These are phyloP conservation scores for Auricularia heimuer DNA, from an alignment of 768 basidiomycete genomes.

Conservation along the genomic window DNA sequence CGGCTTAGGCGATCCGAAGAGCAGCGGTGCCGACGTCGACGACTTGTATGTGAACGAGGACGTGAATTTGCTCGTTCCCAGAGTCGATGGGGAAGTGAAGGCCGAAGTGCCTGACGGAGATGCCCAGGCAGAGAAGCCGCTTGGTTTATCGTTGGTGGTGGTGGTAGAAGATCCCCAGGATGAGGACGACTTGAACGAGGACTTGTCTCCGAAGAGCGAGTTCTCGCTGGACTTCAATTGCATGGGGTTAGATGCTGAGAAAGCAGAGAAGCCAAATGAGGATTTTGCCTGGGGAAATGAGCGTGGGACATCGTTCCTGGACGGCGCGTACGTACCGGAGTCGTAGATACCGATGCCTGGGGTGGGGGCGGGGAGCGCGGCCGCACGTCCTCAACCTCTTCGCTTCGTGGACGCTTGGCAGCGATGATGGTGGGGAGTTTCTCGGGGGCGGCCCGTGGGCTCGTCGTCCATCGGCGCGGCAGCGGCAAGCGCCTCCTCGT, in stretches of 20 bases:
- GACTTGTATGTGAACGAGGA: background rate
- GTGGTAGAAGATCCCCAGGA: background rate
- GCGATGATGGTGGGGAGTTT: background rate
- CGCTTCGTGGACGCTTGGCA: background rate
- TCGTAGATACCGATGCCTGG: background rate
- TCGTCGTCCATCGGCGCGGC: background rate
- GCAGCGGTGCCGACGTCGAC: background rate
- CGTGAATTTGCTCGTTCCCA: background rate
- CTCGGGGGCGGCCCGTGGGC: background rate
- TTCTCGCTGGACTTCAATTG: background rate
- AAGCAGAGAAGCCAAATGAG: background rate
- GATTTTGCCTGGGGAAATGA: background rate
- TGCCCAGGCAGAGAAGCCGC: background rate
- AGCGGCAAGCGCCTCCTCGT: background rate
- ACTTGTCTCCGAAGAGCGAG: background rate
- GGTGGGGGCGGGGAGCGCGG: background rate
- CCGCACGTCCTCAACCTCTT: background rate
- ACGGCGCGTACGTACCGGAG: background rate
- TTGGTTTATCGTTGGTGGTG: background rate
- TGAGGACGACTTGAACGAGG: background rate
- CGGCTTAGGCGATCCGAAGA: background rate
- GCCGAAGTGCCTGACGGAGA: background rate
- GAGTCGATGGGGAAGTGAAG: background rate
- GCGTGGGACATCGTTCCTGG: no score
- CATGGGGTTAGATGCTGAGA: background rate